phyloP scores from a whole-genome alignment of 805 yeast species.

The Cyberlindnera bimundalis region DNA sequence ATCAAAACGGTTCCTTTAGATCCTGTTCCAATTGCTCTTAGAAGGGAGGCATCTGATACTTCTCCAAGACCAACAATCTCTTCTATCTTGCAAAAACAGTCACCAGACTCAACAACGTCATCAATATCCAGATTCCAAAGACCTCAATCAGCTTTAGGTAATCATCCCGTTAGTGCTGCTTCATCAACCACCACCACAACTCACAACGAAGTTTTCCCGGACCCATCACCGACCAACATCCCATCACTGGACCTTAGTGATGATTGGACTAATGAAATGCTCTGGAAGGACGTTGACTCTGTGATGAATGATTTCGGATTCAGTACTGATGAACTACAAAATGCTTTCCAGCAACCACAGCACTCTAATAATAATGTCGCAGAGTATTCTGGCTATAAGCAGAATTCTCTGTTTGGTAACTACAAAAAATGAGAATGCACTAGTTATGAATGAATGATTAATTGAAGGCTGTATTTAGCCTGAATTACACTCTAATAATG shows the following conservation, averaged over 20 bases:
- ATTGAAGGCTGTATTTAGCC: neutral
- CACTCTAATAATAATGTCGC: neutral
- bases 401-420: slow-evolving; percentile 3
- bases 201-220: slow-evolving; percentile 4
- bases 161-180: slow-evolving; percentile 1
- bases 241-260: slow-evolving; percentile 35
- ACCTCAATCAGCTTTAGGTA: slow-evolving; percentile 3
- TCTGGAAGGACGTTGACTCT: slow-evolving; percentile 77
- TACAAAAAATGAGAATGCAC: slow-evolving; percentile 1
- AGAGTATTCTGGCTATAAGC: slow-evolving; percentile 1
- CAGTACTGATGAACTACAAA: slow-evolving; percentile 43
- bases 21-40: slow-evolving; percentile 63
- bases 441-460: neutral
- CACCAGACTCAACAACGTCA: slow-evolving; percentile 17
- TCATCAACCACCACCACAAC: neutral
- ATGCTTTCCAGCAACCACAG: slow-evolving; percentile 1
- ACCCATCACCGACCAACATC: slow-evolving; percentile 23
- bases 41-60: slow-evolving; percentile 9
- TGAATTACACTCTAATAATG: no score
- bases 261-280: slow-evolving; percentile 41
- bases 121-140: slow-evolving; percentile 1
- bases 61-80: slow-evolving; percentile 17
- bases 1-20: slow-evolving; percentile 79
- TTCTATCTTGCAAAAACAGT: slow-evolving; percentile 21
- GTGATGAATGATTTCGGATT: slow-evolving; percentile 93